A percentile compares a stretch with the other conserved stretches of the same genome.
Evolutionary conservation across 2,329 filamentous ascomycete genomes (phyloP).

Genomic region (Bimuria novae-zelandiae): DNA sequence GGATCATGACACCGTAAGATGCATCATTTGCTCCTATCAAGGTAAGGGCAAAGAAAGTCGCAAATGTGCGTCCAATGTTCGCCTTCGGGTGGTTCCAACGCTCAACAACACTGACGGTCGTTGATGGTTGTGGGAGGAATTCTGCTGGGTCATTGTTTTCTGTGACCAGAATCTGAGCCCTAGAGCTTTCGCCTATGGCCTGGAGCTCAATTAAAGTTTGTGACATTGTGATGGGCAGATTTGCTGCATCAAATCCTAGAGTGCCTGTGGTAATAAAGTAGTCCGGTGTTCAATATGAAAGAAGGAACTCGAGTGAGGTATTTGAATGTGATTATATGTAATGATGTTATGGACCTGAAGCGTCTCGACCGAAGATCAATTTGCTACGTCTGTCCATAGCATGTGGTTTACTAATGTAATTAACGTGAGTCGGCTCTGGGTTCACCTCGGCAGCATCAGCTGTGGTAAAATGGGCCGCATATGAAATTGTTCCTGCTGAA

Average conservation of each 20-base stretch:
- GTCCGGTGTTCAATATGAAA: neutral
- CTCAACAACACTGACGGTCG: slow-evolving; percentile 50
- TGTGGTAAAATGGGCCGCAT: too few species aligned
- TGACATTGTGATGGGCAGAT: neutral
- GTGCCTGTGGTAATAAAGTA: neutral
- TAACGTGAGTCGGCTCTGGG: too few species aligned
- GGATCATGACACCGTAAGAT: slow-evolving; percentile 57
- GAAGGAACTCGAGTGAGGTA: neutral
- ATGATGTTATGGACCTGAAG: too few species aligned
- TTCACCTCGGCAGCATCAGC: too few species aligned
- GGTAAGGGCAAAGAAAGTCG: slow-evolving; percentile 62
- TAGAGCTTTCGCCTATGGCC: neutral
- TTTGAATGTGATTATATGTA: too few species aligned
- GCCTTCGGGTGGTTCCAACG: slow-evolving; percentile 64
- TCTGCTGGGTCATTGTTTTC: slow-evolving; percentile 30
- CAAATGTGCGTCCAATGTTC: slow-evolving; percentile 62
- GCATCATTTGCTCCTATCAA: slow-evolving; percentile 71
- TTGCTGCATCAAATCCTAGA: neutral
- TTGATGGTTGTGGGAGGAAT: slow-evolving; percentile 50
- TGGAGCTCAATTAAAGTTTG: neutral
- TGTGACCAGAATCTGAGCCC: neutral
- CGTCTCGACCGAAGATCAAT: too few species aligned
- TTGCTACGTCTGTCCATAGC: too few species aligned
- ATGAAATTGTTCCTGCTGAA: too few species aligned
- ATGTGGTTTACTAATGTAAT: too few species aligned